Evolutionary conservation across 73 alveolate genomes (phyloP).

Genomic region (Paramecium caudatum): DNA sequence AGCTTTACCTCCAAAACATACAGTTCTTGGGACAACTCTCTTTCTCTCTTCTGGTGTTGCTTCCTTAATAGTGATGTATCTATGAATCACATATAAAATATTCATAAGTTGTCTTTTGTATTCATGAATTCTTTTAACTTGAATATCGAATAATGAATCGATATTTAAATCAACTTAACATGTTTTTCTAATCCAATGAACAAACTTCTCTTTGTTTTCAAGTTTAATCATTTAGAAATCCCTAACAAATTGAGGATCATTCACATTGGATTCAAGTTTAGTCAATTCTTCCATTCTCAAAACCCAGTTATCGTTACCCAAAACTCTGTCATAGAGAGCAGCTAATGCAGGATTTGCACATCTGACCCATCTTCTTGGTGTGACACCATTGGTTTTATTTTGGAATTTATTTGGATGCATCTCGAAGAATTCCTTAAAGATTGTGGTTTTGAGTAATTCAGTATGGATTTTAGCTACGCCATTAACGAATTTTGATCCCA

Average conservation of each 20-base stretch:
- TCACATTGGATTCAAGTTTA: slow-evolving; percentile 75
- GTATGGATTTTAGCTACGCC: slow-evolving; percentile 96
- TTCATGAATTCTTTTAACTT: slow-evolving; percentile 98
- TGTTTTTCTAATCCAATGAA: slow-evolving; percentile 88
- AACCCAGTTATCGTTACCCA: slow-evolving; percentile 88
- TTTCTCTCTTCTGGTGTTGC: slow-evolving; percentile 85
- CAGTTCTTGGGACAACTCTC: slow-evolving; percentile 86
- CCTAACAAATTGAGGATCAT: slow-evolving; percentile 80
- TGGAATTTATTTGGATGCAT: slow-evolving; percentile 84
- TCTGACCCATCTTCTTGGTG: slow-evolving; percentile 99
- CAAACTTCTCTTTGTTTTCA: slow-evolving; percentile 87
- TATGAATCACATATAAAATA: slow-evolving; percentile 87
- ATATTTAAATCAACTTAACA: slow-evolving; percentile 77
- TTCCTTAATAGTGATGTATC: slow-evolving; percentile 82
- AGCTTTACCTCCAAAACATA: slow-evolving; percentile 98
- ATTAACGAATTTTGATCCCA: slow-evolving; percentile 89
- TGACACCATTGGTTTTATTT: slow-evolving; percentile 97
- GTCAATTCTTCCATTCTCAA: slow-evolving; percentile 80
- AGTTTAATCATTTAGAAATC: slow-evolving; percentile 86
- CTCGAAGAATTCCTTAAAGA: slow-evolving; percentile 82
- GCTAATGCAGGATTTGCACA: slow-evolving; percentile 97
- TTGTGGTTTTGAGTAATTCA: slow-evolving; percentile 82
- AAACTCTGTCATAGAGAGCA: slow-evolving; percentile 86
- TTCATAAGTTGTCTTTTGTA: slow-evolving; percentile 97
- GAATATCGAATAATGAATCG: slow-evolving; percentile 77